phyloP scores from a whole-genome alignment of 179 eudicot species.

The Drosera spatulata region DNA sequence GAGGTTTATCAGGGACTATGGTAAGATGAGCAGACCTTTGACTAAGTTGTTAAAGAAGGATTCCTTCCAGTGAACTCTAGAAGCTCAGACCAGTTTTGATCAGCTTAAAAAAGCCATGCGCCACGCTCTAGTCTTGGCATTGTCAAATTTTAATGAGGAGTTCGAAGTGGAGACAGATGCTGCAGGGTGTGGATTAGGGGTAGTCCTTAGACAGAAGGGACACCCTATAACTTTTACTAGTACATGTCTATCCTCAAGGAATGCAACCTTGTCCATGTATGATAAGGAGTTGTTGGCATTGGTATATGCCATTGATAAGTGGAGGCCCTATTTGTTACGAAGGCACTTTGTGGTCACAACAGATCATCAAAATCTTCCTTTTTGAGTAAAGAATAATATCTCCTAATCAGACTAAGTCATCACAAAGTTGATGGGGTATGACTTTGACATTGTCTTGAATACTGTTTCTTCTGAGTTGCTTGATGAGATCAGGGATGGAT shows the following conservation, averaged over 20 bases:
- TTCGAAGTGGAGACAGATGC: not conserved
- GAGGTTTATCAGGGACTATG: conserved; percentile 1
- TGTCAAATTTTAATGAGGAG: not conserved
- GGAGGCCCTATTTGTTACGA: no score
- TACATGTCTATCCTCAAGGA: not conserved
- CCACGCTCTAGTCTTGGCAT: not conserved
- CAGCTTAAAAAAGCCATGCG: not conserved
- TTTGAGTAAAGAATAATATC: no score
- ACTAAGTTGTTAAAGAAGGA: conserved; percentile 5
- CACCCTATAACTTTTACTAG: not conserved
- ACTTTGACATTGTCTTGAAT: not conserved
- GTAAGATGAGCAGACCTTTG: not conserved
- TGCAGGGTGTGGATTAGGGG: no score
- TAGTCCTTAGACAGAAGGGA: not conserved
- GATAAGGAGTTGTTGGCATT: not conserved
- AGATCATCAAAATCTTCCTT: no score
- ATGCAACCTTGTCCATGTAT: not conserved
- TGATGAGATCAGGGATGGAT: no score
- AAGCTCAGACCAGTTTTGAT: not conserved
- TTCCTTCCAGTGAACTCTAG: not conserved
- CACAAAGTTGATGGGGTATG: not conserved
- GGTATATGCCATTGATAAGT: not conserved
- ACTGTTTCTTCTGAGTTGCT: not conserved
- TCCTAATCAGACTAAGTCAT: not conserved
- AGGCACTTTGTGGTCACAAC: no score